Evolutionary conservation across 2,329 filamentous ascomycete species (phyloP).

Genomic region (Diaporthe citri): DNA sequence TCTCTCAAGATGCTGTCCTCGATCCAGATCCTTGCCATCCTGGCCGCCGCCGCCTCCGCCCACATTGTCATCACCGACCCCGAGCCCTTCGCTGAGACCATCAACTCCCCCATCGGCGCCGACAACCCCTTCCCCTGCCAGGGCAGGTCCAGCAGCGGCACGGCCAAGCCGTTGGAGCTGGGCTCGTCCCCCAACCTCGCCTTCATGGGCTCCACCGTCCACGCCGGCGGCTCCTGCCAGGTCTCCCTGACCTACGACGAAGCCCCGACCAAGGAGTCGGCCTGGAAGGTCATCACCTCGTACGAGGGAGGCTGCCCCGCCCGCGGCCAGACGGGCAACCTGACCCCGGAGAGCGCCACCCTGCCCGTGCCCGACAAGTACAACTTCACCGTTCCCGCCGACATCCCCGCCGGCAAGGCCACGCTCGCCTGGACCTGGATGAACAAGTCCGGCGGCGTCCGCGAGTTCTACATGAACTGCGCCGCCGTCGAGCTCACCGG

Average conservation of each 20-base stretch:
- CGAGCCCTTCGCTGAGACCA: background rate
- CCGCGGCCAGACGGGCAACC: constrained; percentile 64
- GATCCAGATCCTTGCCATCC: constrained; percentile 30
- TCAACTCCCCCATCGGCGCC: constrained; percentile 23
- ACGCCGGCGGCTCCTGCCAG: constrained; percentile 82
- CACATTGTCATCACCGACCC: constrained; percentile 23
- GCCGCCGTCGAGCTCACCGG: constrained; percentile 74
- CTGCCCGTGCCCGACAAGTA: constrained; percentile 60
- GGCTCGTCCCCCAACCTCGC: constrained; percentile 74
- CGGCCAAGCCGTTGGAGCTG: constrained; percentile 70
- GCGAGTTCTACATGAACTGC: constrained; percentile 92
- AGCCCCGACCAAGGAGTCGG: constrained; percentile 72
- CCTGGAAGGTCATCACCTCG: constrained; percentile 66
- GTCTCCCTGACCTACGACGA: constrained; percentile 80
- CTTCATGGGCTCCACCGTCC: constrained; percentile 71
- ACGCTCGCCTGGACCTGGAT: constrained; percentile 84
- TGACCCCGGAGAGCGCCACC: constrained; percentile 58
- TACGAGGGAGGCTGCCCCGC: constrained; percentile 67
- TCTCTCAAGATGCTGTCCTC: constrained; percentile 30
- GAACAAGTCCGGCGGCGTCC: constrained; percentile 77
- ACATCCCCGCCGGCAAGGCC: constrained; percentile 70
- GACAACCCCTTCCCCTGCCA: constrained; percentile 11
- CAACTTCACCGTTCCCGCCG: constrained; percentile 74
- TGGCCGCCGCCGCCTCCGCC: constrained; percentile 25
- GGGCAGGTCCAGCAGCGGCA: background rate